Evolutionary conservation across 2,329 filamentous ascomycete genomes (phyloP), one percentile per base, ranked within the genome.

Genomic region (Lasiodiplodia gonubiensis): DNA sequence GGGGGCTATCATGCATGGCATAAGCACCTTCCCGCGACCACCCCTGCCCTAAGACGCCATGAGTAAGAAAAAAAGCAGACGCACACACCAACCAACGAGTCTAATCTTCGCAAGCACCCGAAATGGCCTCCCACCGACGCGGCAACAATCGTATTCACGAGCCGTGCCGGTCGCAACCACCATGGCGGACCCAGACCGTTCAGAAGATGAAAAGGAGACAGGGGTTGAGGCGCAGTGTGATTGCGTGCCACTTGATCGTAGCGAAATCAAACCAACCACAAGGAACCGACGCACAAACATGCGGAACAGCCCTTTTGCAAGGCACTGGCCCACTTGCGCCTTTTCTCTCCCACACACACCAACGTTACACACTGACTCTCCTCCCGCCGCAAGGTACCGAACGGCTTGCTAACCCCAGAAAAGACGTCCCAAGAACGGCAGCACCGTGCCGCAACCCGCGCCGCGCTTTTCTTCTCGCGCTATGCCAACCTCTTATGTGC

Each of bases 131-230:
- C n/a, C 42, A 46, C 42, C n/a, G 7, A 21, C 42, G 42, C 25
- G 55, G n/a, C 16, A 25, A 37, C 30, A 8, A 1, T 60, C 55
- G 55, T 60, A 60, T 60, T 30, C 10, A 48, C 55, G 55, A 60
- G 55, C 55, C 55, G 55, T 60, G 55, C 55, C 55, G 55, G 37
- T 60, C 30, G 54, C 55, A 37, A 60, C 55, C 55, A 39, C 35
- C 55, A 60, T 25, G 39, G 18, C 37, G 55, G 55, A 39, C 46
- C 27, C 18, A 14, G 14, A 25, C 35, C 6, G n/a, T 27, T 8
- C 4, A n/a, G 4, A 54, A 25, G 21, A 54, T 11, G 18, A 23
- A 42, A 8, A 23, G 55, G 55, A 1, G 11, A 33, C 7, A 18
- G 14, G 54, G 30, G 30, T 6, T 33, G 30, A 33, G 30, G 30